Conservation (phyloP, 805 yeast genomes). For the Ogataea populi-albae region DNA sequence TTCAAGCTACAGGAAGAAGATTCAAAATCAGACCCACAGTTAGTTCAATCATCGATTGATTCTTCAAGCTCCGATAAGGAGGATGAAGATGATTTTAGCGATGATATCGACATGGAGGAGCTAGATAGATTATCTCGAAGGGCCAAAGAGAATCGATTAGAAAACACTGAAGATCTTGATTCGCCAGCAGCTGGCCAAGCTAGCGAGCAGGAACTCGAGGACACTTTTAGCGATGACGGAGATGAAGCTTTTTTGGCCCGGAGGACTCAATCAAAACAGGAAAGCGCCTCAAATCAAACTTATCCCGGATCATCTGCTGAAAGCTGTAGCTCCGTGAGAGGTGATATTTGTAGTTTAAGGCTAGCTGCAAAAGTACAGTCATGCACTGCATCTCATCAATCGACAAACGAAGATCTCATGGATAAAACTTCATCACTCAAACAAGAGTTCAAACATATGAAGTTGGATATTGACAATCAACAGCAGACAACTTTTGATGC, state of each 20-base stretch:
- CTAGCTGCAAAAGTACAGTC: no score
- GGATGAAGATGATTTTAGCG: conserved; percentile 26
- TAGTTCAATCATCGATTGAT: not conserved
- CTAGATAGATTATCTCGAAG: conserved; percentile 19
- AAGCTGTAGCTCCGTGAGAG: no score
- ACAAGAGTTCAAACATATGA: conserved; percentile 21
- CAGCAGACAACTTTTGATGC: conserved; percentile 11
- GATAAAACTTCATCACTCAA: conserved; percentile 2
- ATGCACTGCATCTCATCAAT: no score
- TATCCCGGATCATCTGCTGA: no score
- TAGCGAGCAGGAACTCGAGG: conserved; percentile 13
- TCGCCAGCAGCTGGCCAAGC: conserved; percentile 4
- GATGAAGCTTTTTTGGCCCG: conserved; percentile 20
- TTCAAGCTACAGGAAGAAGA: not conserved
- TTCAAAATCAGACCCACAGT: no score
- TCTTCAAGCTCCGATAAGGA: conserved; percentile 3
- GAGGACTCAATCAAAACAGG: conserved; percentile 2
- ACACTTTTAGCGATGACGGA: conserved; percentile 29
- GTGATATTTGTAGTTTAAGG: no score
- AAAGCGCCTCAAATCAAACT: no score
- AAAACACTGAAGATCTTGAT: not conserved
- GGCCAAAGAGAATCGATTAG: conserved; percentile 5
- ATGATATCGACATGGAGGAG: conserved; percentile 33
- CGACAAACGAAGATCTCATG: conserved; percentile 1
- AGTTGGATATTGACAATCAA: conserved; percentile 15